Base-by-base conservation (phyloP, 2,329 filamentous ascomycete species). In the Microdochium paspali region DNA sequence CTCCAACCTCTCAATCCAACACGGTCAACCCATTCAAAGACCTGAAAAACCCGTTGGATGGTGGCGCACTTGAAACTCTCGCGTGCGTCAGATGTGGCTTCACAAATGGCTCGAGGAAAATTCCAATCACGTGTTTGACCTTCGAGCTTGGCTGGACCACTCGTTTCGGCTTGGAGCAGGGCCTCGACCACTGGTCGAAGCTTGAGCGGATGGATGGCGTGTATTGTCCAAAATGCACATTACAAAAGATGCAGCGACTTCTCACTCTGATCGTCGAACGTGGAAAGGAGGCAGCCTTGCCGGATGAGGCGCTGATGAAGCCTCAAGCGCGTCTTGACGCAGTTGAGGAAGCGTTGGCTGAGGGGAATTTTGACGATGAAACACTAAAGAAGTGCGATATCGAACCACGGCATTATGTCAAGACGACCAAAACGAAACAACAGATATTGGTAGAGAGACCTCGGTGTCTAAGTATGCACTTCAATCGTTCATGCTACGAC, bases 51-150 rank as follows among this genome's bases (percentile, higher is more conserved):
- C n/a, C n/a, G n/a, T n/a, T n/a, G n/a, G n/a, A n/a, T n/a, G n/a
- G n/a, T n/a, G n/a, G n/a, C n/a, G n/a, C n/a, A n/a, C n/a, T n/a
- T n/a, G n/a, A n/a, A n/a, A n/a, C 90, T 32, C 90, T 97, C 1
- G 87, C 87, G 0, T 98, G 93, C 63, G 84, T 87, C 47, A 74
- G 75, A 43, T 98, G 93, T 61, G 88, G 89, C 7, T 85, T 87
- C 66, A 90, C 88, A 0, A 90, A 95, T 57, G 90, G 90, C 1
- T 73, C 96, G 13, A 90, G 87, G 1, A 80, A 97, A 68, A 94
- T 89, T 20, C 89, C 90, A 0, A 97, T 97, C 72, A 96, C 93
- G 60, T 96, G 90, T 59, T 70, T 97, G 44, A 96, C 91, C 0
- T 78, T 97, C 1, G 89, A 85, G 30, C 78, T 97, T 2, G 87